Base-by-base conservation (phyloP, 2,329 filamentous ascomycete species). In the Colletotrichum salicis region DNA sequence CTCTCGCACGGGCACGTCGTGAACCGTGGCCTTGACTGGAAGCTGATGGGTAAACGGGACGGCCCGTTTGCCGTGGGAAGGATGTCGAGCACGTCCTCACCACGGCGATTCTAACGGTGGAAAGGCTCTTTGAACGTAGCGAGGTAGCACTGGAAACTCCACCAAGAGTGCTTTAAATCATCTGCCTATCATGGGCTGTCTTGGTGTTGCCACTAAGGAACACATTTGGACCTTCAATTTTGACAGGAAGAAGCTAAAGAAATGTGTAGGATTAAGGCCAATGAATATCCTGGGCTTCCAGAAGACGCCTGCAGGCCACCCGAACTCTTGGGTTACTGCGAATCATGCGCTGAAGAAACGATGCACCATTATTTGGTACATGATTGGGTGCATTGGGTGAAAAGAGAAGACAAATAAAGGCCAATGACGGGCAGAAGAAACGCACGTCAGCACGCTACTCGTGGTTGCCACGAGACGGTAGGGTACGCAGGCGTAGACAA, bases 341-440 rank as follows among this genome's bases (percentile, higher is more conserved):
- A 81, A 80, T 81, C 78, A 81, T 79, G 77, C 77, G 76, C 74
- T 72, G 74, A 70, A 74, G 71, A 74, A 74, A 58, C 57, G 67
- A 64, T 72, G 71, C 74, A 67, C n/a, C 45, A 52, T 71, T 67
- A 41, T 64, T 45, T 64, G 29, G 24, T 48, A 15, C 22, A 11
- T 41, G 29, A 63, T 74, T 70, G 70, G 57, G 29, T 19, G 45
- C 31, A 24, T 37, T 8, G 8, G 10, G n/a, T 11, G 24, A 51
- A 61, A 55, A n/a, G 65, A 48, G 56, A 45, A 2, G 35, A 56
- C 19, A 19, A 45, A 37, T 62, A 33, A 58, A 57, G 37, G 41
- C 72, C 69, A 73, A 72, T 73, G 64, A 55, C 58, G 56, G 27
- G 27, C 41, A 41, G 27, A 54, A 54, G 33, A 37, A 63, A 54